These are phyloP conservation scores for Calcarisporium arbuscula DNA, from an alignment of 2,329 filamentous ascomycete genomes.

Conservation along the genomic window DNA sequence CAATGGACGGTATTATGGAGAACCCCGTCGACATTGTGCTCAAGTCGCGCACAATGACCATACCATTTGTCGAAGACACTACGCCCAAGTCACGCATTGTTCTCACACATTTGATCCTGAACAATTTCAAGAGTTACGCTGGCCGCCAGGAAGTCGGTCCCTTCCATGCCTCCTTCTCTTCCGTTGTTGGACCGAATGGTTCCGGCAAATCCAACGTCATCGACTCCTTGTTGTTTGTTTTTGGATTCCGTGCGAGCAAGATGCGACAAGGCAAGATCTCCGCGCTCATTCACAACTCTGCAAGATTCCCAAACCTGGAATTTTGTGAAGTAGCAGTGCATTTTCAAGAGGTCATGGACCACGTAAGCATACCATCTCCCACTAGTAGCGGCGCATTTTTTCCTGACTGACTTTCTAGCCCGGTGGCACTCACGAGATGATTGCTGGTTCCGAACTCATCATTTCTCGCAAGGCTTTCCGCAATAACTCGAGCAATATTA, in stretches of 20 bases:
- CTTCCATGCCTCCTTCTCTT: constrained; percentile 95
- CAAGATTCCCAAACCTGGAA: constrained; percentile 75
- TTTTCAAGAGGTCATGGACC: constrained; percentile 91
- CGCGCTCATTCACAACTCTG: constrained; percentile 94
- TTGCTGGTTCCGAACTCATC: constrained; percentile 78
- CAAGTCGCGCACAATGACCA: constrained; percentile 68
- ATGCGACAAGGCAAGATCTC: constrained; percentile 99
- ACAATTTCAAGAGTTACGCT: constrained; percentile 98
- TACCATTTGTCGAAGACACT: constrained; percentile 64
- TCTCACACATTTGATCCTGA: constrained; percentile 85
- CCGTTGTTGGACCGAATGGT: constrained; percentile 94
- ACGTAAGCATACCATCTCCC: constrained; percentile 43
- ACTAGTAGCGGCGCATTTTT: no score
- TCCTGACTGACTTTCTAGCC: constrained; percentile 41
- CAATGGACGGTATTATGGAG: constrained; percentile 73
- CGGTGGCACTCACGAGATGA: constrained; percentile 64
- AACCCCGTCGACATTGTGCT: constrained; percentile 91
- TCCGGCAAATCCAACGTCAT: constrained; percentile 99
- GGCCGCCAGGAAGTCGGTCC: constrained; percentile 92
- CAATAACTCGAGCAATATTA: constrained; percentile 98
- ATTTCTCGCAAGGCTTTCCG: constrained; percentile 93
- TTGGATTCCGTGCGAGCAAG: constrained; percentile 97
- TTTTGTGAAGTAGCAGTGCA: constrained; percentile 95
- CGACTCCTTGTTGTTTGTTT: constrained; percentile 96
- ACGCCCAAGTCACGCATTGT: constrained; percentile 82